A percentile compares a stretch with the other conserved stretches of the same genome.
These are phyloP conservation scores for Floccularia luteovirens DNA, from an alignment of 768 basidiomycete genomes.

Conservation along the genomic window DNA sequence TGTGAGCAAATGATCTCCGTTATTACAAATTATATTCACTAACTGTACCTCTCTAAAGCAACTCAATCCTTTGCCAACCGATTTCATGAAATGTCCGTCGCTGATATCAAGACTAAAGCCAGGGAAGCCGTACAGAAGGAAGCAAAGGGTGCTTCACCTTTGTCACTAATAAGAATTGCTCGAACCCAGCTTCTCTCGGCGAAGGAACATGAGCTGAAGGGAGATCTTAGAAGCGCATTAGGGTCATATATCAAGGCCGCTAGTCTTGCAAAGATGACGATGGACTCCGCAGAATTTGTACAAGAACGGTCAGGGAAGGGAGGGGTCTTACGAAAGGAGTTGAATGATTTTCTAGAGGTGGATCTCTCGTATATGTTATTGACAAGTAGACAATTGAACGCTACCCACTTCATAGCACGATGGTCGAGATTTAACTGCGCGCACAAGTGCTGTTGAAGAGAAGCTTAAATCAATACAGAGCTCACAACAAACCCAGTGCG, in stretches of 20 bases:
- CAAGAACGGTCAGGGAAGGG: constrained; percentile 42
- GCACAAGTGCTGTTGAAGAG: constrained; percentile 33
- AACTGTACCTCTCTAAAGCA: constrained; percentile 16
- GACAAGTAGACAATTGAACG: constrained; percentile 2
- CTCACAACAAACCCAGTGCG: constrained; percentile 20
- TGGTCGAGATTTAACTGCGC: constrained; percentile 27
- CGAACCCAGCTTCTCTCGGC: constrained; percentile 48
- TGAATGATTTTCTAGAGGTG: constrained; percentile 61
- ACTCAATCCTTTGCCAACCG: constrained; percentile 13
- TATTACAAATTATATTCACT: too few relatives aligned
- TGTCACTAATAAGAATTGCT: constrained; percentile 56
- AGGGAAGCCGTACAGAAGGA: constrained; percentile 39
- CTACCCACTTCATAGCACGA: constrained; percentile 13
- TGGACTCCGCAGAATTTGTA: constrained; percentile 53
- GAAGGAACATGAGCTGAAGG: constrained; percentile 41
- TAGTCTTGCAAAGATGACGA: constrained; percentile 45
- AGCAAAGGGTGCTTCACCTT: constrained; percentile 51
- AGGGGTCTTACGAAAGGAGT: constrained; percentile 54
- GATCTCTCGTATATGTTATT: constrained; percentile 13
- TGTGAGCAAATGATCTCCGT: constrained; percentile 19
- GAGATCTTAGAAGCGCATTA: constrained; percentile 57
- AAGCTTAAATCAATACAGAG: constrained; percentile 38
- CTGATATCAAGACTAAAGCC: constrained; percentile 36
- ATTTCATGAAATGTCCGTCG: constrained; percentile 25
- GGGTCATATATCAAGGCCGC: constrained; percentile 56